Base-by-base conservation (phyloP, 768 basidiomycete species). In the Naganishia vishniacii region DNA sequence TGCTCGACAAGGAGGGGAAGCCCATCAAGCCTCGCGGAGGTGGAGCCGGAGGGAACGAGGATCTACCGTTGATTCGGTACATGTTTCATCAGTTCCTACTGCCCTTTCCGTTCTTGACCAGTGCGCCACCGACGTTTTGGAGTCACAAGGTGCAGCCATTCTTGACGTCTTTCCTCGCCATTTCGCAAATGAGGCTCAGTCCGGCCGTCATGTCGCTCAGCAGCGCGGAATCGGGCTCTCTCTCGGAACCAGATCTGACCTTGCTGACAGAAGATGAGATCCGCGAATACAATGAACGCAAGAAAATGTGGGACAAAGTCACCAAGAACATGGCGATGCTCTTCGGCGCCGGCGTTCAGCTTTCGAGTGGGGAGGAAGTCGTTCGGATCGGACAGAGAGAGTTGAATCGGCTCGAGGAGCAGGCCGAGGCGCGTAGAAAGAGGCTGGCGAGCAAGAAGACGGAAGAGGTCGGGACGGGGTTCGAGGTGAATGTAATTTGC, bases 91-190 rank as follows among this genome's bases (percentile, higher is more conserved):
- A 93, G 75, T 97, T 91, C 73, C 82, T 97, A 64, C 82, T 97
- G 62, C 88, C 92, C 0, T 98, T 99, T 74, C 95, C 95, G 15
- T 95, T 99, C 81, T 85, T 99, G 77, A 84, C 85, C 49, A 80
- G 87, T 1, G 93, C 92, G 0, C 92, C 91, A 0, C 84, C 87
- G 70, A 84, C 89, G 70, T 98, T 99, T 78, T 99, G 94, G 79
- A 86, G 88, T 1, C 84, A 86, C 65, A 98, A 99, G 77, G 83
- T 99, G 3, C 94, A 98, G 78, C 93, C 94, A 0, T 98, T 98
- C 76, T 82, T 92, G 61, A 84, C 86, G 37, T 88, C 87, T 32
- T 82, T 91, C 66, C 80, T 97, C 13, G 81, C 88, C 0, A 85
- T 89, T 59, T 91, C 91, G 70, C 80, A 62, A 28, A 51, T 26